Evolutionary conservation across 106 monocot species (phyloP), one percentile per base, ranked within the genome.

Genomic region (Narthecium ossifragum): DNA sequence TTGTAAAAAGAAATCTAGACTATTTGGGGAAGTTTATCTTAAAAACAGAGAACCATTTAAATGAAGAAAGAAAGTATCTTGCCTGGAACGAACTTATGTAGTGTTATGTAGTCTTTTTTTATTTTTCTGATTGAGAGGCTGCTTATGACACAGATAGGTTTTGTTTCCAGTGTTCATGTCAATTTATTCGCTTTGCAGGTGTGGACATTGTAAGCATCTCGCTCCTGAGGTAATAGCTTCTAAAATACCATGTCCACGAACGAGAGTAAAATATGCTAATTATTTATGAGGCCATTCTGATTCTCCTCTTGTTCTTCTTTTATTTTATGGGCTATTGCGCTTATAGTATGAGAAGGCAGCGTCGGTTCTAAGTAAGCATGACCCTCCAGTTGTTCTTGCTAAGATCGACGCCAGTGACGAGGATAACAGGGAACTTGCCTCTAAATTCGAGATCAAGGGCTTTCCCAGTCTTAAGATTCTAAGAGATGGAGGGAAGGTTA

Each of bases 331-430:
- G 18, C 11, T 39, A 23, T 17, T 31, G 8, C 1, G 45, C 80
- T 61, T n/a, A n/a, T 54, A 96, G 96, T 96, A 86, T 72, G 96
- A 96, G 73, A 90, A 86, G 62, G 96, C 90, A 29, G 96, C 96
- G 27, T 64, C 75, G 8, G 20, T 67, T 21, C 40, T 96, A 54
- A 83, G 67, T 40, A 68, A 71, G 58, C 80, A 96, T 55, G 84
- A 90, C 36, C 86, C 86, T 51, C 90, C 90, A 1, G 56, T 96
- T 34, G 82, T 86, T 74, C 86, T 96, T 59, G 86, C 90, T 21
- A 96, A 96, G 64, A 77, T 96, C 51, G 81, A 96, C 63, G 80
- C 80, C 41, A 77, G 81, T 64, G 90, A 86, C 0, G 78, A 81
- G 49, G 20, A 30, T 24, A 96, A 96, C 73, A 83, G 71, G 59